These are phyloP conservation scores for Dictyostelium capitatum DNA, from an alignment of 78 protist species.

Conservation along the genomic window DNA sequence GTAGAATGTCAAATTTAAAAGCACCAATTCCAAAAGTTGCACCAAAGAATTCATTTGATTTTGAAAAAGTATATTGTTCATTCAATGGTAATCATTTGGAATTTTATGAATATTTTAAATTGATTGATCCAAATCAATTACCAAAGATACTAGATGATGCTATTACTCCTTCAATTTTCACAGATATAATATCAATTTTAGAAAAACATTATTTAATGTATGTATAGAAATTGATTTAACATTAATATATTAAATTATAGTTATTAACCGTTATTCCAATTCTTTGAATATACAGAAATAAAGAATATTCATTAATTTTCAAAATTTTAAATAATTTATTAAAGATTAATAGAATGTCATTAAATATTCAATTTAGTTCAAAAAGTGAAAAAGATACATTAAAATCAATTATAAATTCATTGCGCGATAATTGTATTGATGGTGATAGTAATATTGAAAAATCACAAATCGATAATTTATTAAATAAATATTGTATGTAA, in stretches of 20 bases:
- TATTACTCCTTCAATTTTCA: slow-evolving; percentile 53
- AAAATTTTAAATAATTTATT: slow-evolving; percentile 18
- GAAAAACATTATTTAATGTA: slow-evolving; percentile 41
- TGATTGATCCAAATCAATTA: slow-evolving; percentile 53
- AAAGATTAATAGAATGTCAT: slow-evolving; percentile 35
- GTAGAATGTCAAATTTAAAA: slow-evolving; percentile 40
- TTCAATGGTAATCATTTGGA: slow-evolving; percentile 8
- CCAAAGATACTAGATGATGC: slow-evolving; percentile 38
- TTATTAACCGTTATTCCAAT: background rate
- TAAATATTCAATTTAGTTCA: slow-evolving; percentile 27
- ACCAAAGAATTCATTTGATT: slow-evolving; percentile 75
- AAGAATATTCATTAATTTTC: slow-evolving; percentile 27
- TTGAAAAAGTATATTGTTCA: slow-evolving; percentile 49
- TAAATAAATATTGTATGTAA: slow-evolving; percentile 4
- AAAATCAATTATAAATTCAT: background rate
- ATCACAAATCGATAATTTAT: slow-evolving; percentile 4
- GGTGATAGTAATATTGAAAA: slow-evolving; percentile 3
- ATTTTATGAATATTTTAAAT: slow-evolving; percentile 59
- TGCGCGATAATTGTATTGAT: background rate
- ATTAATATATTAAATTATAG: background rate
- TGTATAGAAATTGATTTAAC: background rate
- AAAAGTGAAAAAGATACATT: background rate
- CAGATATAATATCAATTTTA: slow-evolving; percentile 20
- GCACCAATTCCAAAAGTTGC: slow-evolving; percentile 59
- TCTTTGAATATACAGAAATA: slow-evolving; percentile 18